Conservation (phyloP, 1,284 basidiomycete species). For the Pseudozyma flocculosa region DNA sequence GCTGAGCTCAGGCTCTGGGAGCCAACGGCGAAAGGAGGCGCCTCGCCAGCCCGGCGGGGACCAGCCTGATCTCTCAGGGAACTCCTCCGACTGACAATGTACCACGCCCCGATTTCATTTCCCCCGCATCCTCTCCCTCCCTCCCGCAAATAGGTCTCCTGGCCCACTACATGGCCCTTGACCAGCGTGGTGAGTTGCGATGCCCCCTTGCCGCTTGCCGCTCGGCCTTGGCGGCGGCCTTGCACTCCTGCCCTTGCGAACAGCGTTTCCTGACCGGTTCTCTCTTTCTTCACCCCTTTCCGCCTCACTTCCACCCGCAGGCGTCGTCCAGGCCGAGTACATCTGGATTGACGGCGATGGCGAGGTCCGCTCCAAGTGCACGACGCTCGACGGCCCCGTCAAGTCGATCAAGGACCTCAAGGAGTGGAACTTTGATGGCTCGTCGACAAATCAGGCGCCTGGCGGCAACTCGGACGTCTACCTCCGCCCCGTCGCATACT, state of each 20-base stretch:
- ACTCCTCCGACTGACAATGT: too few relatives aligned
- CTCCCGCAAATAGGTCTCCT: conserved; percentile 40
- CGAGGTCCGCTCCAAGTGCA: conserved; percentile 56
- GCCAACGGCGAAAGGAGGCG: too few relatives aligned
- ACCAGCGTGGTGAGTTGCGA: conserved; percentile 44
- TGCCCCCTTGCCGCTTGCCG: background rate
- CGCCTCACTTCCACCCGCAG: background rate
- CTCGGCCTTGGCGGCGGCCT: background rate
- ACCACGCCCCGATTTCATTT: too few relatives aligned
- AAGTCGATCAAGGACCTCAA: conserved; percentile 71
- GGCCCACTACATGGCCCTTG: conserved; percentile 47
- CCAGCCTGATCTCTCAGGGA: too few relatives aligned
- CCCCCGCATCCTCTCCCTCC: background rate
- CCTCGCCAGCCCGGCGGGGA: too few relatives aligned
- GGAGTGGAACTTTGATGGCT: conserved; percentile 97
- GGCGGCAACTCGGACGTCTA: conserved; percentile 98
- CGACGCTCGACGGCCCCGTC: conserved; percentile 76
- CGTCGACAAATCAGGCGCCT: conserved; percentile 62
- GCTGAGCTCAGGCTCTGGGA: too few relatives aligned
- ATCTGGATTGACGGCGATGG: conserved; percentile 62
- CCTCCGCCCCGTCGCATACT: conserved; percentile 93
- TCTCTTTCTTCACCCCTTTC: background rate
- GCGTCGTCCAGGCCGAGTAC: conserved; percentile 55
- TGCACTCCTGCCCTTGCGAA: too few relatives aligned
- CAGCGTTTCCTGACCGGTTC: too few relatives aligned